Evolutionary conservation across 306 rosid genomes (phyloP), one percentile per base, ranked within the genome.

Genomic region (Gleditsia sinensis): DNA sequence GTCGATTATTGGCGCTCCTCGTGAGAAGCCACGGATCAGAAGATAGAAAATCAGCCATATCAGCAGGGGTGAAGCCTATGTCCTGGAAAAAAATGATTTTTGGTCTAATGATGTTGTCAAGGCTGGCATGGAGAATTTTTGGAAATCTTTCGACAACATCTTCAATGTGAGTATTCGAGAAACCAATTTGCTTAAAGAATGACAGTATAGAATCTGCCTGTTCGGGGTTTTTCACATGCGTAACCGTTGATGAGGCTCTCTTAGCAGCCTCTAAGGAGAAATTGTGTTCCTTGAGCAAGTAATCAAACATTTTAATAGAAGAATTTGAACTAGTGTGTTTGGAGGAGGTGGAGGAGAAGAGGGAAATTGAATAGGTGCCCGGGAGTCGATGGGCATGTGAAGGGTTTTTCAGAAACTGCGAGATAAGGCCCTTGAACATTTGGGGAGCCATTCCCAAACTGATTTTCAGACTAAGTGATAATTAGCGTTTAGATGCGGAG

Each of bases 61-160:
- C 84, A 9, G 72, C 3, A 1, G 76, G 34, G 6, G 70, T 24
- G 13, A 81, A 70, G 39, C 86, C 81, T 49, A 32, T 27, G 46
- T 78, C 82, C 17, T 60, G 84, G 23, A 85, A 84, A 33, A 77
- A 4, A 59, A 80, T 74, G 50, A 84, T 60, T 43, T 84, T 80
- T 40, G 82, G 85, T 69, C 63, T 57, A 69, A 84, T 46, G 17
- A 71, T 32, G 6, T 12, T 57, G 60, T 65, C 66, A 40, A 70
- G 78, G 9, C 56, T 54, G 53, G 77, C 32, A 39, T 24, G 46
- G 6, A 84, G 83, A 4, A 77, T 37, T 36, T 6, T 4, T 5
- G 83, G 81, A 21, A 4, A 11, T 16, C n/a, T 69, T 21, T 57
- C 40, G n/a, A 84, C 20, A 34, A 81, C 50, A 19, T 59, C 4